A percentile compares a stretch with the other conserved stretches of the same genome.
phyloP scores from a whole-genome alignment of 305 asterid genomes.

The Salvia sclarea region DNA sequence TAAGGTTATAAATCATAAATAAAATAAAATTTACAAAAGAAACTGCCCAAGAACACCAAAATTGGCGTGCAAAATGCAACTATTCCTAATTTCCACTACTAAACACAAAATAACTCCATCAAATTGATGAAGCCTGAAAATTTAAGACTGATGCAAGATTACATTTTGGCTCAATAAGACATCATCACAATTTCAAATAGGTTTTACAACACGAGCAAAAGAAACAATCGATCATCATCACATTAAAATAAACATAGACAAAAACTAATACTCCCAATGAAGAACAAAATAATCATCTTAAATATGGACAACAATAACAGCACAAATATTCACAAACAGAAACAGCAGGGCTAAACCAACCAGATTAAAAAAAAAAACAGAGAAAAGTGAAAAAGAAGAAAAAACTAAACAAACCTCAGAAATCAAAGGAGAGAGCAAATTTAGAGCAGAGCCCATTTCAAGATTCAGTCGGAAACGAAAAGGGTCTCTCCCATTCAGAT shows the following conservation, averaged over 20 bases:
- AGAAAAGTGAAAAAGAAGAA: neutral
- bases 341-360: neutral
- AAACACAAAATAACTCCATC: neutral
- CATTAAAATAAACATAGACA: neutral
- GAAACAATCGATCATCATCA: conserved; percentile 15
- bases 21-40: too few relatives aligned
- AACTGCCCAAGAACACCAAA: neutral
- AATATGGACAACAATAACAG: neutral
- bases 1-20: neutral
- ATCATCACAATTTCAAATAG: neutral
- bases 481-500: conserved; percentile 34
- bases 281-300: conserved; percentile 11
- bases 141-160: neutral
- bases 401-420: conserved; percentile 13
- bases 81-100: neutral
- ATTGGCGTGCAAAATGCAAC: neutral
- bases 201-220: conserved; percentile 1
- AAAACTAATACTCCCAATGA: conserved; percentile 1
- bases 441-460: conserved; percentile 33
- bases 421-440: conserved; percentile 8
- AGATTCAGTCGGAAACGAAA: conserved; percentile 24
- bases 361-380: neutral
- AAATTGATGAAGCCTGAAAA: neutral
- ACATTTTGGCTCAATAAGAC: neutral
- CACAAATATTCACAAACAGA: neutral